These are phyloP conservation scores for Monilinia polystroma DNA, from an alignment of 2,329 filamentous ascomycete species.

Conservation along the genomic window DNA sequence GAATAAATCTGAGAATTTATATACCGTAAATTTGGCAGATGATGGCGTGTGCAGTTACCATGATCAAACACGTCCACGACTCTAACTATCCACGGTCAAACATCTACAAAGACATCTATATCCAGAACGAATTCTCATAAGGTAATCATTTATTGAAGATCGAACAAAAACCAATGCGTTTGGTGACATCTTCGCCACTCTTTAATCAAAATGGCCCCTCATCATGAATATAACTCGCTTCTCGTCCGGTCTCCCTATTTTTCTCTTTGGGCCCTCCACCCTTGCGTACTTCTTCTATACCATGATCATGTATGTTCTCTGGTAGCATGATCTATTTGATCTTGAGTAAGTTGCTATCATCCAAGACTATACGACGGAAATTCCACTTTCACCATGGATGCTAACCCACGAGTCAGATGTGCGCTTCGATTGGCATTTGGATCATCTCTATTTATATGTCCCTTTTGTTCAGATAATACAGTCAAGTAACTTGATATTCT, in stretches of 20 bases:
- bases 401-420: background rate
- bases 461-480: background rate
- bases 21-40: background rate
- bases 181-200: background rate
- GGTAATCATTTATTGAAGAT: background rate
- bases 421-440: background rate
- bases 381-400: background rate
- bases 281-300: background rate
- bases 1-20: background rate
- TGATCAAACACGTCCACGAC: background rate
- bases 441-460: background rate
- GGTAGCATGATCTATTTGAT: background rate
- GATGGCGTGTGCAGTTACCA: background rate
- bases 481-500: background rate
- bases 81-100: background rate
- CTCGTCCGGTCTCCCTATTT: background rate
- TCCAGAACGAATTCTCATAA: background rate
- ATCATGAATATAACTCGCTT: background rate
- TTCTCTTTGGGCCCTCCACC: background rate
- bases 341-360: background rate
- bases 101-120: background rate
- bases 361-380: background rate
- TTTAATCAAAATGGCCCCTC: background rate
- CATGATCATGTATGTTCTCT: background rate
- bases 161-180: background rate